A percentile compares a stretch with the other conserved stretches of the same genome.
These are phyloP conservation scores for Plasmodium inui DNA, from an alignment of 169 alveolate genomes.

Conservation along the genomic window DNA sequence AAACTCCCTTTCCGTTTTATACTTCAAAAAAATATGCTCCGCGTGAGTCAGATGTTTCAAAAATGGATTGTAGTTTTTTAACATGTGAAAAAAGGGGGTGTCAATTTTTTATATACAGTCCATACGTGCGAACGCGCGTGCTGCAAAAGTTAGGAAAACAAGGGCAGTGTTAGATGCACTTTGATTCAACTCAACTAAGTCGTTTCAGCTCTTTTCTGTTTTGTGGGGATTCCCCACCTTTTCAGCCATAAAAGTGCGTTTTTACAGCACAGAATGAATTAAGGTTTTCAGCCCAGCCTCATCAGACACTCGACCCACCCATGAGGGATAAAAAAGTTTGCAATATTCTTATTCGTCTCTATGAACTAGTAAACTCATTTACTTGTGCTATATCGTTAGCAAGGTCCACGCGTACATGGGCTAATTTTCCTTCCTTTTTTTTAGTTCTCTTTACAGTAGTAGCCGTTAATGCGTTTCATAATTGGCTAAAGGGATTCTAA, in stretches of 20 bases:
- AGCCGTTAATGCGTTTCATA: background rate
- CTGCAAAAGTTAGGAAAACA: background rate
- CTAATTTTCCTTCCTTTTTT: slow-evolving; percentile 2
- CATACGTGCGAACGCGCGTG: background rate
- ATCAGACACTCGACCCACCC: background rate
- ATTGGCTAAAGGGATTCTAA: background rate
- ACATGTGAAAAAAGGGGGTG: background rate
- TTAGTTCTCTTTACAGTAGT: background rate
- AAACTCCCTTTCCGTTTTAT: background rate
- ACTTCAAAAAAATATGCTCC: background rate
- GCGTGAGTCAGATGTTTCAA: background rate
- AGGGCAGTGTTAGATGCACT: background rate
- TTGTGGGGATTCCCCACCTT: background rate
- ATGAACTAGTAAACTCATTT: background rate
- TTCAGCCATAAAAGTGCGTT: background rate
- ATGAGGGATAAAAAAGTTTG: background rate
- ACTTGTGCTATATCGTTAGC: background rate
- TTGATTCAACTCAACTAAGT: background rate
- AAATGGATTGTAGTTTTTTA: background rate
- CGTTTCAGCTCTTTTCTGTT: background rate
- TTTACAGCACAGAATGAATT: background rate
- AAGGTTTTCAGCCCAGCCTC: background rate
- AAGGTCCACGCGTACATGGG: background rate
- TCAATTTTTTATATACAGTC: background rate
- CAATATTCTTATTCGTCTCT: background rate